Evolutionary conservation across 2,329 filamentous ascomycete species (phyloP), one percentile per base, ranked within the genome.

Genomic region (Fusarium buxicola): DNA sequence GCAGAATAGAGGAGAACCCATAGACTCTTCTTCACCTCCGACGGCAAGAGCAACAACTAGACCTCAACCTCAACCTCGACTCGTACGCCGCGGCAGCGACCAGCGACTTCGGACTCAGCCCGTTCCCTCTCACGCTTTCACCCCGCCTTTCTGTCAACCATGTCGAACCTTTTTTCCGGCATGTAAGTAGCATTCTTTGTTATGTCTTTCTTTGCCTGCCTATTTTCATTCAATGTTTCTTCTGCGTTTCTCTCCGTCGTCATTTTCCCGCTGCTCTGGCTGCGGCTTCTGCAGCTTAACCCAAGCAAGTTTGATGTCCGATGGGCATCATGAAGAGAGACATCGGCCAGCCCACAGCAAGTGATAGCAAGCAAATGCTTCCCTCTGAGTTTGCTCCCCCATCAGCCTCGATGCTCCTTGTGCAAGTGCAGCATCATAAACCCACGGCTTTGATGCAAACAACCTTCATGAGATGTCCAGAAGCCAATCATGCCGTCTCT

Each of bases 151-250:
- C 51, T 53, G 50, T 56, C 66, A 69, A 78, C 70, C 73, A 86
- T 86, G 84, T 86, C 84, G 69, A 86, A 85, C 77, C 77, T 86
- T 69, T 86, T 86, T 74, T 86, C 84, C 71, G 84, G 84, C 76
- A 86, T 86, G 84, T 86, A 79, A 84, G 84, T 84, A 61, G 53
- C 44, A 65, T 58, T 63, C 49, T 53, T 51, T 60, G 18, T 47
- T 61, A 44, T 50, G 21, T 18, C 30, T 36, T 35, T 36, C 41
- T 39, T 18, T 40, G 1, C 28, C 15, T 36, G 24, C 18, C 21
- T 32, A 39, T 47, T 30, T 18, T 24, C 39, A 25, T 25, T 31
- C 13, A 7, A 36, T 53, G 27, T 18, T 24, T 25, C 13, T 24
- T 25, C 21, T 27, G 18, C n/a, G 21, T 27, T 24, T 15, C n/a